A percentile compares a stretch with the other conserved stretches of the same genome.
Evolutionary conservation across 1,139 yeast species (phyloP).

Genomic region (Meyerozyma guilliermondii): DNA sequence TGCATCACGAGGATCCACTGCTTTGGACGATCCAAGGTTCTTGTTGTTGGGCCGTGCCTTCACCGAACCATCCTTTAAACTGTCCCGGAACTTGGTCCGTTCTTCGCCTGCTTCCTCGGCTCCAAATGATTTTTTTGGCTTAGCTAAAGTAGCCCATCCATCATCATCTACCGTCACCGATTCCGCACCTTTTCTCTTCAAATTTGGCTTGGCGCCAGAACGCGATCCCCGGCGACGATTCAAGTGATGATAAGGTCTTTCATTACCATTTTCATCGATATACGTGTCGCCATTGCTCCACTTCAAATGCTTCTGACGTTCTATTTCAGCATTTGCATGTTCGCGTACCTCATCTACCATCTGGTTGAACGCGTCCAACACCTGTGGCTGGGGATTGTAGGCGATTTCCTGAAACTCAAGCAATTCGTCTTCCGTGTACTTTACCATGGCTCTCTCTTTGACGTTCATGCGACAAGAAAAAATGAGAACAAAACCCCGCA

Average conservation of each 20-base stretch:
- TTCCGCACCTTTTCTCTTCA: conserved; percentile 57
- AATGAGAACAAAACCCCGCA: conserved; percentile 2
- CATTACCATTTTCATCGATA: conserved; percentile 44
- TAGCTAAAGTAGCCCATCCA: conserved; percentile 73
- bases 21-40: conserved; percentile 68
- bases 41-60: conserved; percentile 68
- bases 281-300: conserved; percentile 44
- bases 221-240: conserved; percentile 61
- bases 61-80: conserved; percentile 36
- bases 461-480: conserved; percentile 2
- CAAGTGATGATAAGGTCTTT: conserved; percentile 44
- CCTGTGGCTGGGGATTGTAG: conserved; percentile 55
- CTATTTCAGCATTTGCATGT: conserved; percentile 32
- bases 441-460: conserved; percentile 33
- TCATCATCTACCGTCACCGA: conserved; percentile 60
- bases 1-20: conserved; percentile 68
- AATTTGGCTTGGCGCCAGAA: conserved; percentile 41
- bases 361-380: conserved; percentile 58
- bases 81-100: conserved; percentile 42
- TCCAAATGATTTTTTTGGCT: conserved; percentile 44
- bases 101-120: conserved; percentile 46
- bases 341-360: conserved; percentile 62
- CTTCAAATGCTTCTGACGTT: conserved; percentile 25
- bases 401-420: conserved; percentile 52
- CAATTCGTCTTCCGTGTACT: conserved; percentile 70